Conservation (phyloP, 2,329 filamentous ascomycete species). For the Penicillium sp. region DNA sequence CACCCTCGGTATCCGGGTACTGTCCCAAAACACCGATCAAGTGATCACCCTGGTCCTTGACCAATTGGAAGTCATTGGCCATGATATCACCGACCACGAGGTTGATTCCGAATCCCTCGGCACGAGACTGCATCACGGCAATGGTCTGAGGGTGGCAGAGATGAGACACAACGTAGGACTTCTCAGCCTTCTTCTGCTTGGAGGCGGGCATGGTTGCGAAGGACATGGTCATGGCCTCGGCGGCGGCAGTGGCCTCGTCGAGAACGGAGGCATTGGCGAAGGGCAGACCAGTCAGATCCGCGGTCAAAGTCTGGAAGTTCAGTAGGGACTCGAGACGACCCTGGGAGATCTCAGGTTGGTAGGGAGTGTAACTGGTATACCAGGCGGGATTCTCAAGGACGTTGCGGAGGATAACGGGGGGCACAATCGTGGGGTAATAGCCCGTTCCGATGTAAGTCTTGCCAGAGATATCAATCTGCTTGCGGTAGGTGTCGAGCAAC, state of each 20-base stretch:
- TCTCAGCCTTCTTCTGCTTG: constrained; percentile 73
- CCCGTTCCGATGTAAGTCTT: constrained; percentile 79
- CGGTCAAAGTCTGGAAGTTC: constrained; percentile 93
- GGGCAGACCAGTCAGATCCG: constrained; percentile 81
- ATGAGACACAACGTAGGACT: constrained; percentile 82
- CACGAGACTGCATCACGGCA: constrained; percentile 79
- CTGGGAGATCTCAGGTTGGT: constrained; percentile 96
- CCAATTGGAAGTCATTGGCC: constrained; percentile 63
- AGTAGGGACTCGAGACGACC: constrained; percentile 87
- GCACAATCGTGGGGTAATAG: constrained; percentile 85
- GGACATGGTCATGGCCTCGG: constrained; percentile 94
- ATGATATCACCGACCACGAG: constrained; percentile 74
- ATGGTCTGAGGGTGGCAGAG: constrained; percentile 84
- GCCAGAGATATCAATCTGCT: constrained; percentile 64
- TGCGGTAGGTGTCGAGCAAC: constrained; percentile 45
- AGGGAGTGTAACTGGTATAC: constrained; percentile 98
- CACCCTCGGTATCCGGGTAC: constrained; percentile 88
- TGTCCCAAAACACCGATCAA: constrained; percentile 90
- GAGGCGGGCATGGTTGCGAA: constrained; percentile 73
- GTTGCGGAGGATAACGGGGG: constrained; percentile 89
- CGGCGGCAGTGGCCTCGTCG: constrained; percentile 88
- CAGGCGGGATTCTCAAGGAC: constrained; percentile 90
- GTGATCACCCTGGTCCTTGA: constrained; percentile 76
- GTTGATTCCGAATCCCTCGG: constrained; percentile 87
- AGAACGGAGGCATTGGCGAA: constrained; percentile 90